A percentile compares a stretch with the other conserved stretches of the same genome.
Conservation (phyloP, 345 rosid genomes). For the Bruguiera sexangula region DNA sequence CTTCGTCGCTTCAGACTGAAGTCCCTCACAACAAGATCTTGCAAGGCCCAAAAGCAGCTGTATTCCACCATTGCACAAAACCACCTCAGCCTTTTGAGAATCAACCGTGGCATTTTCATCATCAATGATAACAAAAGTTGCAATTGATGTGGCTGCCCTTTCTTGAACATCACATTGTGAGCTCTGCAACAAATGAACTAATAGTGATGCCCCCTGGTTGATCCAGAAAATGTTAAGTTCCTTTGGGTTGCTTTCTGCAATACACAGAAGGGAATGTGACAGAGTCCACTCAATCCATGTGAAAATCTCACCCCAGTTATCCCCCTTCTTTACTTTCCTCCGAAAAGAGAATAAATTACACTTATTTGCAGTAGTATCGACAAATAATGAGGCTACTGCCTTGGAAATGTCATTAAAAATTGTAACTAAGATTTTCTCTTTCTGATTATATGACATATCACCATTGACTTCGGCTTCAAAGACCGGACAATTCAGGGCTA, state of each 20-base stretch:
- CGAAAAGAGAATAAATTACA: conserved; percentile 11
- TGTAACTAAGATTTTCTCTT: conserved; percentile 27
- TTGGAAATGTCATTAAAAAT: conserved; percentile 24
- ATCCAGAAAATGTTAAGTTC: conserved; percentile 34
- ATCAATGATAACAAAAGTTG: conserved; percentile 38
- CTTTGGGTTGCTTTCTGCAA: conserved; percentile 32
- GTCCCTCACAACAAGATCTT: conserved; percentile 33
- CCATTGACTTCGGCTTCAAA: conserved; percentile 28
- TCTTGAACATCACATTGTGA: conserved; percentile 36
- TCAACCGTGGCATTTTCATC: conserved; percentile 39
- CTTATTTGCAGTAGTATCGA: conserved; percentile 14
- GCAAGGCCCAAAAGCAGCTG: conserved; percentile 31
- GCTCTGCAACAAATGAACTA: conserved; percentile 35
- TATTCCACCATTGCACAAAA: conserved; percentile 32
- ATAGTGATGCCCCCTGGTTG: conserved; percentile 30
- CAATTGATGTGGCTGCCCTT: conserved; percentile 39
- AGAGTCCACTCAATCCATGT: conserved; percentile 38
- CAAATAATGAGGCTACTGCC: conserved; percentile 30
- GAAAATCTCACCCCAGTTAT: conserved; percentile 12
- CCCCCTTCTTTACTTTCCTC: conserved; percentile 20
- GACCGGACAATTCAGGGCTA: conserved; percentile 30
- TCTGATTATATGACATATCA: conserved; percentile 9
- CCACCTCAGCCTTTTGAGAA: conserved; percentile 31
- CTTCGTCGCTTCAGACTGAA: conserved; percentile 38
- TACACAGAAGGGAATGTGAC: conserved; percentile 35